Conservation (phyloP, 768 basidiomycete species). For the Xanthoconium purpureum region DNA sequence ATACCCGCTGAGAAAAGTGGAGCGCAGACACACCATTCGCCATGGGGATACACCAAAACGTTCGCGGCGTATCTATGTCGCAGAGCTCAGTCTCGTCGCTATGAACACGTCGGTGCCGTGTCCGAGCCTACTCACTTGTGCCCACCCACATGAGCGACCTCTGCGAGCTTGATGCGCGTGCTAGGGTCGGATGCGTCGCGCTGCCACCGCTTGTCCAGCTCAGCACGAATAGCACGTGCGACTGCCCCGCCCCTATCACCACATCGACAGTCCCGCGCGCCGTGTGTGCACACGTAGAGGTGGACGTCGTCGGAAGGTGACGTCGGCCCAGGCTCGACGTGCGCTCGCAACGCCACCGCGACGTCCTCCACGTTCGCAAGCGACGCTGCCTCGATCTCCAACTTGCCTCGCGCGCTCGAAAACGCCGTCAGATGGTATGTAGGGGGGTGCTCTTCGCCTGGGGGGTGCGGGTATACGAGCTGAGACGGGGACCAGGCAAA, state of each 20-base stretch:
- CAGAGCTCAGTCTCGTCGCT: background rate
- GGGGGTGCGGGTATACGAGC: constrained; percentile 8
- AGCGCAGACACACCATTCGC: constrained; percentile 57
- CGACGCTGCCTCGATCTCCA: constrained; percentile 49
- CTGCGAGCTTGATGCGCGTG: constrained; percentile 47
- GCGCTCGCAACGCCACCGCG: constrained; percentile 29
- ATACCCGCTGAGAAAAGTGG: background rate
- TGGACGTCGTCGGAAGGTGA: constrained; percentile 29
- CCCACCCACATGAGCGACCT: constrained; percentile 79
- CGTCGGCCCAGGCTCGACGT: constrained; percentile 29
- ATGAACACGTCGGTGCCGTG: background rate
- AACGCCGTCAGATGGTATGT: constrained; percentile 50
- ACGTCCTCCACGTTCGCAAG: constrained; percentile 51
- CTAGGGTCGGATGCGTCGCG: constrained; percentile 25
- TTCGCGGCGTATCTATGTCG: constrained; percentile 62
- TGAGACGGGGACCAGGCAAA: constrained; percentile 49
- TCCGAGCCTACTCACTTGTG: constrained; percentile 57
- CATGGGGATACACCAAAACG: constrained; percentile 62
- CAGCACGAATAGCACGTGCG: constrained; percentile 49
- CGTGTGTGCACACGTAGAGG: constrained; percentile 79
- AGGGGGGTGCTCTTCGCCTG: constrained; percentile 9
- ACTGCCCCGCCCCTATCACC: constrained; percentile 62
- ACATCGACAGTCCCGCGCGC: constrained; percentile 75
- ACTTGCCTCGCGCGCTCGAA: constrained; percentile 41
- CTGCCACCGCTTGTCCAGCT: constrained; percentile 42